Evolutionary conservation across 805 yeast genomes (phyloP).

Genomic region (Lipomyces kockii): DNA sequence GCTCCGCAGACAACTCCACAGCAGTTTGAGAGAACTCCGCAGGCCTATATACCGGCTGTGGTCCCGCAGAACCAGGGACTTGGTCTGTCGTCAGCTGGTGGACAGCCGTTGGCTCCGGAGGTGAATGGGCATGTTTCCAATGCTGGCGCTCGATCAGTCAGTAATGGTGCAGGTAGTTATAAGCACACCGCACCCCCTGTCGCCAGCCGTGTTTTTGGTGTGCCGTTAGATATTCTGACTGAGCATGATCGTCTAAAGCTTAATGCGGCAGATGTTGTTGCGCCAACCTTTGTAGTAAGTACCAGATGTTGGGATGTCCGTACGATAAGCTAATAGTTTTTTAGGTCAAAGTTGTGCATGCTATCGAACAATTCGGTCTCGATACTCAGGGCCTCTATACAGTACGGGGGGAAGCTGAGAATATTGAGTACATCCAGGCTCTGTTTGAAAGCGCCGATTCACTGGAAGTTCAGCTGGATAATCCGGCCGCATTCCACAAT

Average conservation of each 20-base stretch:
- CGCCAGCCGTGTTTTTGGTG: conserved; percentile 64
- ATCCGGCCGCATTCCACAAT: conserved; percentile 64
- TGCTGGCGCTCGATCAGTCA: not conserved
- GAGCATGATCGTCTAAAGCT: conserved; percentile 65
- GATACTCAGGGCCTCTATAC: conserved; percentile 90
- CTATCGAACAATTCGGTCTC: conserved; percentile 82
- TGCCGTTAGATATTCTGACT: conserved; percentile 75
- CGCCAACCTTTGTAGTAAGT: conserved; percentile 74
- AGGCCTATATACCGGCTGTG: not conserved
- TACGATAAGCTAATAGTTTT: not conserved
- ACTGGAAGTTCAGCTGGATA: conserved; percentile 63
- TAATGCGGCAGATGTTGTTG: conserved; percentile 58
- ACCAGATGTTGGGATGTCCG: not conserved
- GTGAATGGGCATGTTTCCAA: not conserved
- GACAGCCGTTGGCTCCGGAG: conserved; percentile 2
- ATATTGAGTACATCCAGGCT: conserved; percentile 72
- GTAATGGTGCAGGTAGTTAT: not conserved
- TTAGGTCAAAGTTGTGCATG: conserved; percentile 74
- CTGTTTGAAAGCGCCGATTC: conserved; percentile 52
- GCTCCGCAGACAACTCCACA: not conserved
- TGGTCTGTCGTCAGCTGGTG: not conserved
- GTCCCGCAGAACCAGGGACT: not conserved
- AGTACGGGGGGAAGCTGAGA: conserved; percentile 75
- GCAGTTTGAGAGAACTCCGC: not conserved
- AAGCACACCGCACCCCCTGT: not conserved